phyloP scores from a whole-genome alignment of 2,329 filamentous ascomycete genomes.

The Mycosphaerella arachidis region DNA sequence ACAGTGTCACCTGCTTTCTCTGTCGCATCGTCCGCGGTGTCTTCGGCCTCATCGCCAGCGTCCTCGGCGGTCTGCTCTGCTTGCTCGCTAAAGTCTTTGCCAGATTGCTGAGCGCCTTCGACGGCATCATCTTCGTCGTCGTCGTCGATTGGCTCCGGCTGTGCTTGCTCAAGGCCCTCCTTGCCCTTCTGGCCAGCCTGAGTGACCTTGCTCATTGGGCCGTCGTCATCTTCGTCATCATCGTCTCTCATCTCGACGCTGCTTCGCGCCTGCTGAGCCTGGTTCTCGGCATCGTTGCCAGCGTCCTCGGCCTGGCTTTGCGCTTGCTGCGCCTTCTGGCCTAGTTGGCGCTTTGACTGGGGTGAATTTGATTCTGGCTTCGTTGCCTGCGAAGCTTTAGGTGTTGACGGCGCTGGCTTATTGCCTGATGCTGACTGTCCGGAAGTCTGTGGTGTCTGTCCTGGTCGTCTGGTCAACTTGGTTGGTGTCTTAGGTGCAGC shows the following conservation, averaged over 20 bases:
- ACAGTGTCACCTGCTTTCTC: constrained; percentile 38
- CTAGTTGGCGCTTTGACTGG: constrained; percentile 28
- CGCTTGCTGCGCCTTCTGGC: constrained; percentile 38
- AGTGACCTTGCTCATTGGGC: constrained; percentile 44
- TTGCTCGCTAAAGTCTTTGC: constrained; percentile 42
- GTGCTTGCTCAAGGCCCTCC: constrained; percentile 42
- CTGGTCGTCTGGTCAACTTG: constrained; percentile 45
- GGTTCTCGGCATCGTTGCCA: constrained; percentile 34
- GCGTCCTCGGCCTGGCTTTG: constrained; percentile 26
- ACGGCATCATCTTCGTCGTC: constrained; percentile 35
- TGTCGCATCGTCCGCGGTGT: constrained; percentile 40
- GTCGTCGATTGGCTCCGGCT: constrained; percentile 45
- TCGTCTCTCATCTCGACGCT: constrained; percentile 36
- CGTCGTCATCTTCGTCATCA: constrained; percentile 33
- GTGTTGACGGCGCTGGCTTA: constrained; percentile 26
- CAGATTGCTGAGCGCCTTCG: constrained; percentile 38
- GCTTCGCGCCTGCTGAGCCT: constrained; percentile 33
- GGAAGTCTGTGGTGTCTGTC: constrained; percentile 28
- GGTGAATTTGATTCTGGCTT: constrained; percentile 36
- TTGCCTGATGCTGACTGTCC: constrained; percentile 23
- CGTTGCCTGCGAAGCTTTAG: constrained; percentile 28
- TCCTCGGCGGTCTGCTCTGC: constrained; percentile 44
- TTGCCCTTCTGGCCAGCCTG: constrained; percentile 43
- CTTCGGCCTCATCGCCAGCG: constrained; percentile 31
- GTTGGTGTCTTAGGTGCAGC: constrained; percentile 48